Evolutionary conservation across 1,284 basidiomycete species (phyloP), one percentile per base, ranked within the genome.

Genomic region (Mrakiaceae sp.): DNA sequence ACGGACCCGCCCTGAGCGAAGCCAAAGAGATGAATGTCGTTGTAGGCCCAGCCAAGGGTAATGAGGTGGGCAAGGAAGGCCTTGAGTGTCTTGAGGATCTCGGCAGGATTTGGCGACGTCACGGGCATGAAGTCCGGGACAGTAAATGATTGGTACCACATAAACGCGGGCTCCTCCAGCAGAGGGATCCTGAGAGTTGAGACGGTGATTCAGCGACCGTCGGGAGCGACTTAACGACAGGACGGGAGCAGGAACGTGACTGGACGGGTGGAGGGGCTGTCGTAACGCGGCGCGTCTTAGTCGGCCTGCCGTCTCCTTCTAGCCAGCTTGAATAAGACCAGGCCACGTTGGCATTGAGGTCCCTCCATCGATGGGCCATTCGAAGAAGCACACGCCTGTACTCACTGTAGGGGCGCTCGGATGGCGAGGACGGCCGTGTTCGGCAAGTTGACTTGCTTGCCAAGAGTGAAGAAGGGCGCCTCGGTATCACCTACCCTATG

Each of bases 141-240:
- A 70, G 88, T 84, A 74, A 92, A 92, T 48, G 87, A 87, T 4
- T 80, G 76, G 74, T 88, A 92, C 89, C 88, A 92, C 73, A 90
- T 87, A 74, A 81, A 90, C 1, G 86, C 82, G 60, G 83, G 79
- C 53, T 69, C 85, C 68, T 90, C 84, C 7, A 92, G 78, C 70
- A 84, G 88, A 0, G 90, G 90, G 12, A 93, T 83, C 70, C 86
- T 84, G 68, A 62, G 16, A 61, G 44, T 40, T 44, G 52, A 27
- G 42, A 5, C 7, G 10, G 49, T 47, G 42, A 59, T 27, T 27
- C 27, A 27, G 27, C 27, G 27, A 27, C 27, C 27, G 27, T 27
- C 27, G 27, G 27, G 27, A 27, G 27, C 27, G 27, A 27, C 27
- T 27, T 27, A 27, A 27, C 27, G 27, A 27, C 27, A 27, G 27